Evolutionary conservation across 495 filamentous ascomycete species (phyloP).

Genomic region (Usnea hakonensis): DNA sequence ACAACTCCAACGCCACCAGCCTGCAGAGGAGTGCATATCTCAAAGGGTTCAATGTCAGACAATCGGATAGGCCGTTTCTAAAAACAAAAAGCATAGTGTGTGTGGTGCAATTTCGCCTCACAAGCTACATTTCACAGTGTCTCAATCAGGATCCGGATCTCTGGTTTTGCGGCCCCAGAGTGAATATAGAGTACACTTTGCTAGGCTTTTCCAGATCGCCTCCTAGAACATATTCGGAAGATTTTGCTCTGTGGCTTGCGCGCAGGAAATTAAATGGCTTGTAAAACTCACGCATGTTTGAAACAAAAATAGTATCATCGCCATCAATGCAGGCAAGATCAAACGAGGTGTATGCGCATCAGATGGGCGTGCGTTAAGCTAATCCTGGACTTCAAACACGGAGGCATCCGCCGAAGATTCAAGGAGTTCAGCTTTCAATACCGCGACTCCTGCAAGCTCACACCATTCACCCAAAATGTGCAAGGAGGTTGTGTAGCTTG

Average conservation of each 20-base stretch:
- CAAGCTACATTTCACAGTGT: constrained; percentile 15
- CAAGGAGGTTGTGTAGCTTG: neutral
- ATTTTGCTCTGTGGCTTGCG: constrained; percentile 5
- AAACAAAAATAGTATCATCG: constrained; percentile 1
- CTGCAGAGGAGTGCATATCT: constrained; percentile 8
- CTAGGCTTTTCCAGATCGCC: constrained; percentile 10
- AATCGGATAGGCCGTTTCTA: neutral
- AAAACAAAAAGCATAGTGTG: neutral
- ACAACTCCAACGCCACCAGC: neutral
- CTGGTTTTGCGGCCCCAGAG: constrained; percentile 13
- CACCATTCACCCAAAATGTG: neutral
- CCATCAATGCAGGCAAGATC: constrained; percentile 1
- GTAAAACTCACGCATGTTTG: neutral
- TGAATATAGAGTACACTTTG: neutral
- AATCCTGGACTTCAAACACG: neutral
- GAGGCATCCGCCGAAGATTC: neutral
- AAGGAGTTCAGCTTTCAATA: neutral
- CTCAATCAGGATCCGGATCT: neutral
- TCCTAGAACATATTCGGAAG: constrained; percentile 2
- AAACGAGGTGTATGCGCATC: constrained; percentile 5
- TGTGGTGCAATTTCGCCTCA: neutral
- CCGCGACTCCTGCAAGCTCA: neutral
- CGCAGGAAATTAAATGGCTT: constrained; percentile 2
- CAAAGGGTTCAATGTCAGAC: neutral
- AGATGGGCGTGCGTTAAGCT: neutral